Base-by-base conservation (phyloP, 2,329 filamentous ascomycete genomes). In the Dactylella cylindrospora region DNA sequence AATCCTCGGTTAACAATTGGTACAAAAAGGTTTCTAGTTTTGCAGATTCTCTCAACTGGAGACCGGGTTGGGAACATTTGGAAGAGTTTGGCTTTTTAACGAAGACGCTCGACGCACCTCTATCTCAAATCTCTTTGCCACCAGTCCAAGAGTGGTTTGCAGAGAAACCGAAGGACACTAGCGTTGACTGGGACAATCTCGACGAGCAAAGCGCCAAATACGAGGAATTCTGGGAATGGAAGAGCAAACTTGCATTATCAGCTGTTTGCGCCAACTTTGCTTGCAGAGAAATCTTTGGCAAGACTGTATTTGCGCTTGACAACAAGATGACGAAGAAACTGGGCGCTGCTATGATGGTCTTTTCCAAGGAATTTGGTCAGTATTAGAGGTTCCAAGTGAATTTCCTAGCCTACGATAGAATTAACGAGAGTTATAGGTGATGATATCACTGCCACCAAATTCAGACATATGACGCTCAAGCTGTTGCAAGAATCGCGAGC, bases 201-300 rank as follows among this genome's bases (percentile, higher is more conserved):
- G 47, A 47, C 28, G 54, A 60, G 28, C 26, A 44, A 12, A 22
- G 15, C 2, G 47, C 35, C 36, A 61, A 61, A 19, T 61, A 61
- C 26, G 55, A 61, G 10, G 55, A 61, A 26, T 61, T 53, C 29
- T 61, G 55, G 55, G 55, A 61, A 39, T 61, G 55, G 55, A 61
- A 61, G 36, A 61, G 55, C 43, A 61, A 61, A 20, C 40, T 53
- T 13, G 55, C 55, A 8, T 25, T 61, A 19, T 23, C 47, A 2
- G 55, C 41, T 13, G 44, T 61, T 19, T 47, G 33, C 26, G 33
- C 26, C 3, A 61, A 61, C 41, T 61, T 61, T 53, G 55, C 55
- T 15, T 61, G 55, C 33, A 47, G 55, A 41, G 55, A 61, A 38
- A 17, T 61, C n/a, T 23, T 61, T 13, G 55, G 55, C 29, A 61